Evolutionary conservation across 140 eudicot genomes (phyloP), one percentile per base, ranked within the genome.

Genomic region (Cichorium intybus): DNA sequence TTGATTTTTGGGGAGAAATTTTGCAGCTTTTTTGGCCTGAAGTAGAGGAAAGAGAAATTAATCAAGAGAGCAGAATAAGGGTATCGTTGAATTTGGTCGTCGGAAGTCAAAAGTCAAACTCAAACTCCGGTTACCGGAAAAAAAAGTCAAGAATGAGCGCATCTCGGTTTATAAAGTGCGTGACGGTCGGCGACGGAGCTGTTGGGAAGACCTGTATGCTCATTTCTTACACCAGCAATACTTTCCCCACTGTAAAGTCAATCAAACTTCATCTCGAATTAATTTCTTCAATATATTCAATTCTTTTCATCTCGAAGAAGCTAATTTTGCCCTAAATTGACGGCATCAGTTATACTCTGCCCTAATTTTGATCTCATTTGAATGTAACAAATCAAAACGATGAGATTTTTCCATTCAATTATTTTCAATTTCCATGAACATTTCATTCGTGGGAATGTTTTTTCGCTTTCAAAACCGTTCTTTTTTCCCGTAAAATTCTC

Each of bases 131-230:
- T 66, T 4, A 23, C 61, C 72, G 72, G 72, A 24, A 65, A 65
- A 65, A 65, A 29, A 64, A 26, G 60, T 48, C 48, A 64, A 54
- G 56, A 56, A 69, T 69, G 74, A 69, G 74, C 15, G 74, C 74
- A 69, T 69, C 74, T 56, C 66, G 74, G 64, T 69, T 69, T 29
- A 69, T 69, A 4, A 69, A 69, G 56, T 69, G 74, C 48, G 74
- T 69, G 56, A 69, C 74, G 22, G 74, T 69, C 31, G 74, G 74
- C 56, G 74, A 69, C 56, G 74, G 74, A 56, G 74, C 74, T 54
- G 74, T 69, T 56, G 74, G 74, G 47, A 69, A 69, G 74, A 69
- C 66, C 47, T 69, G 74, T 56, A 56, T 69, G 74, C 74, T 69
- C 31, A 58, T 58, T 58, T 58, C 64, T 31, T 58, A 58, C 64